A percentile compares a stretch with the other conserved stretches of the same genome.
phyloP scores from a whole-genome alignment of 1,284 basidiomycete genomes.

The Boletus semigastroideus region DNA sequence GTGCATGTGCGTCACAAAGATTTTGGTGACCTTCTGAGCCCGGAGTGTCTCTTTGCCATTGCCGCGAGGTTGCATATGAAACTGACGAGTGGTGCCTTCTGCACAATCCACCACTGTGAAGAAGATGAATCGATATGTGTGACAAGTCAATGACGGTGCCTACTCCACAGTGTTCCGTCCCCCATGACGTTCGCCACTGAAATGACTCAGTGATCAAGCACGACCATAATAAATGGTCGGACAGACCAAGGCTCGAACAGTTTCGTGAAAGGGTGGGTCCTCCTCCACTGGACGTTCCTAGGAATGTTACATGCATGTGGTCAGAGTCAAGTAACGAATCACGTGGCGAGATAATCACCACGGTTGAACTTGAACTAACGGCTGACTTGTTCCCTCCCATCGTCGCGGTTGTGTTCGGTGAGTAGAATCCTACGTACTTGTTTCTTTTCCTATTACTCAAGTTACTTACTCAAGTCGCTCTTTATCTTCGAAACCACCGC shows the following conservation, averaged over 20 bases:
- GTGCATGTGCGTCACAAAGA: slow-evolving; percentile 92
- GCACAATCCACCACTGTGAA: slow-evolving; percentile 81
- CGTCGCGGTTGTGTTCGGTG: slow-evolving; percentile 11
- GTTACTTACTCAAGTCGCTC: slow-evolving; percentile 17
- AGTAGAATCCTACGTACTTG: slow-evolving; percentile 2
- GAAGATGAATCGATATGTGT: slow-evolving; percentile 13
- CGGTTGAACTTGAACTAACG: slow-evolving; percentile 25
- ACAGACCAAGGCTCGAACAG: slow-evolving; percentile 58
- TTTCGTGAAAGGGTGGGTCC: slow-evolving; percentile 68
- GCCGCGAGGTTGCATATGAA: slow-evolving; percentile 44
- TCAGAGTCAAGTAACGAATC: not conserved
- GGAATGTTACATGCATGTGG: slow-evolving; percentile 54
- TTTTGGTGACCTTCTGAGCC: slow-evolving; percentile 60
- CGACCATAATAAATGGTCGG: not conserved
- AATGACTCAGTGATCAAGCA: slow-evolving; percentile 4
- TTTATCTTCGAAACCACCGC: slow-evolving; percentile 1
- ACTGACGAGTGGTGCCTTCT: slow-evolving; percentile 77
- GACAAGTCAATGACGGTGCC: slow-evolving; percentile 4
- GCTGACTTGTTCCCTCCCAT: slow-evolving; percentile 11
- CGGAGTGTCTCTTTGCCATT: slow-evolving; percentile 39
- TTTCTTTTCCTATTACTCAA: not conserved
- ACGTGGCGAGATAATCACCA: slow-evolving; percentile 13
- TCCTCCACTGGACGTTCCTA: slow-evolving; percentile 74
- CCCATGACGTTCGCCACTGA: slow-evolving; percentile 52
- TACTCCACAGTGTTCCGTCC: slow-evolving; percentile 67